These are phyloP conservation scores for Rhododendron williamsianum DNA, from an alignment of 148 eudicot genomes.

Conservation along the genomic window DNA sequence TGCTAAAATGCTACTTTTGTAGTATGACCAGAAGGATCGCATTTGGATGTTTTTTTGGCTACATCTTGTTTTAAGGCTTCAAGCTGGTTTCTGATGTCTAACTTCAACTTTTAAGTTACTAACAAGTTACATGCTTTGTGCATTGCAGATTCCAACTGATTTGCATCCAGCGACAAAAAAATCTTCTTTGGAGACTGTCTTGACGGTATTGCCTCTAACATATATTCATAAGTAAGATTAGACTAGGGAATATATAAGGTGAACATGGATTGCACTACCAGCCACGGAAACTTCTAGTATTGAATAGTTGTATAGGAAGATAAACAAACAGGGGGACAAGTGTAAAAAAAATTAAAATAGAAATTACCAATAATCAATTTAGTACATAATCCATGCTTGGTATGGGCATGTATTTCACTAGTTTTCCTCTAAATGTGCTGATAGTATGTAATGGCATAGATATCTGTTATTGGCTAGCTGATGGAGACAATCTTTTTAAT, in stretches of 20 bases:
- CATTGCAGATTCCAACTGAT: slow-evolving; percentile 80
- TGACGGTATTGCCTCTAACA: slow-evolving; percentile 53
- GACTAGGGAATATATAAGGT: not conserved
- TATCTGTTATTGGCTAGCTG: slow-evolving; percentile 5
- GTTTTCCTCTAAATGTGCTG: not conserved
- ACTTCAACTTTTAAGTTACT: slow-evolving; percentile 5
- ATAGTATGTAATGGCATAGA: not conserved
- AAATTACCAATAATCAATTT: not conserved
- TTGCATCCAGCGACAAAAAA: slow-evolving; percentile 81
- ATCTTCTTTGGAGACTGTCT: slow-evolving; percentile 89
- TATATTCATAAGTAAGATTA: not conserved
- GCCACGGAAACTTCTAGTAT: not conserved
- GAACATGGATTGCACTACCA: not conserved
- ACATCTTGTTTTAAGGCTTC: not conserved
- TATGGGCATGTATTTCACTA: not conserved
- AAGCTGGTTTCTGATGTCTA: not conserved
- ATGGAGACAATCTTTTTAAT: slow-evolving; percentile 8
- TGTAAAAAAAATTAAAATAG: not conserved
- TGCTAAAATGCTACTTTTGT: not conserved
- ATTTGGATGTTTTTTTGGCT: not conserved
- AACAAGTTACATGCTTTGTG: not conserved
- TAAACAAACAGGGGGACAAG: not conserved
- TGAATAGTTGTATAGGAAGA: not conserved
- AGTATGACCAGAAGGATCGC: not conserved
- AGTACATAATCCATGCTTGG: not conserved